Percentiles rank a stretch among this genome's conserved stretches.
These are phyloP conservation scores for Geranomyces variabilis DNA, from an alignment of 192 early-diverging fungal species.

Conservation along the genomic window DNA sequence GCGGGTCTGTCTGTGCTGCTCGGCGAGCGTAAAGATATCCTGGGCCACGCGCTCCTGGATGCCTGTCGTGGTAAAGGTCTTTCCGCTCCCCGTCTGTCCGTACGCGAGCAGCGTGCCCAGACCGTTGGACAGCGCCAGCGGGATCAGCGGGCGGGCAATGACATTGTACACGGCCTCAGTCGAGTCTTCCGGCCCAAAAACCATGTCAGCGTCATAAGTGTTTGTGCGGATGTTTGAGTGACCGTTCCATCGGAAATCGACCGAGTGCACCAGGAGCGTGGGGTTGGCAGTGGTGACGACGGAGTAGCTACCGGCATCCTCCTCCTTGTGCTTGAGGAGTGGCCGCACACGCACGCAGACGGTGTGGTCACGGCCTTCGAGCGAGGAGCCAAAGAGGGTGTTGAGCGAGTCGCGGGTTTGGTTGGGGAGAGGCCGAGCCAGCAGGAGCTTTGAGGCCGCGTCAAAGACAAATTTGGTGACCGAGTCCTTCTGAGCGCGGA, in stretches of 20 bases:
- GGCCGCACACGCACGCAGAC: slow-evolving; percentile 39
- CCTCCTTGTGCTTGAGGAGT: slow-evolving; percentile 34
- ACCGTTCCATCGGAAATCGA: slow-evolving; percentile 26
- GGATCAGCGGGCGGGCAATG: slow-evolving; percentile 30
- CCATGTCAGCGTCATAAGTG: slow-evolving; percentile 30
- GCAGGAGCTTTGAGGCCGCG: background rate
- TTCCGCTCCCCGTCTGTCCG: slow-evolving; percentile 61
- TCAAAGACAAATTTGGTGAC: background rate
- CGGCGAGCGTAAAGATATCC: slow-evolving; percentile 40
- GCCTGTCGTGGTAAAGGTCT: slow-evolving; percentile 57
- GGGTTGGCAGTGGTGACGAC: slow-evolving; percentile 16
- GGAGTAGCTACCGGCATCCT: slow-evolving; percentile 18
- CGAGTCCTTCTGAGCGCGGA: background rate
- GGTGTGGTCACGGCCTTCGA: slow-evolving; percentile 13
- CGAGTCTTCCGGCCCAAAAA: slow-evolving; percentile 28
- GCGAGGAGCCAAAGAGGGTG: background rate
- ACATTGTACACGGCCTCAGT: slow-evolving; percentile 42
- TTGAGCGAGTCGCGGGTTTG: background rate
- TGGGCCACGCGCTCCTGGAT: slow-evolving; percentile 46
- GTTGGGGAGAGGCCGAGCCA: background rate
- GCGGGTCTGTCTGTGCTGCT: slow-evolving; percentile 27
- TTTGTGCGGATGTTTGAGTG: slow-evolving; percentile 9
- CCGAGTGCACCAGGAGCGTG: slow-evolving; percentile 26
- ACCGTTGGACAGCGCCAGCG: slow-evolving; percentile 42
- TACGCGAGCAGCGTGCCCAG: slow-evolving; percentile 49